phyloP scores from a whole-genome alignment of 2,329 filamentous ascomycete genomes.

The Teratosphaeria viscida region DNA sequence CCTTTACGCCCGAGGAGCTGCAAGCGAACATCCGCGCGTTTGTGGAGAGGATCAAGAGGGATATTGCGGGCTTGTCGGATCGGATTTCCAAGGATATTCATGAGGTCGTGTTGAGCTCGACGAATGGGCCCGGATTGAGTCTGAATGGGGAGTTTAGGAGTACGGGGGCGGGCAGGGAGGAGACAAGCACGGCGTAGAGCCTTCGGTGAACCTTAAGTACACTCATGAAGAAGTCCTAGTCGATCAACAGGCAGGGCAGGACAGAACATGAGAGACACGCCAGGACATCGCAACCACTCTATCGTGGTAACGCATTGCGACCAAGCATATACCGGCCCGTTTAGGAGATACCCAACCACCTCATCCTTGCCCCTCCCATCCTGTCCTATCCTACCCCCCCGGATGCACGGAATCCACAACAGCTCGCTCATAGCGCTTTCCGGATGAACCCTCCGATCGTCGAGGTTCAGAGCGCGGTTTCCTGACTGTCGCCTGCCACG shows the following conservation, averaged over 20 bases:
- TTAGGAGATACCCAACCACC: too few species aligned
- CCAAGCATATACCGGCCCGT: too few species aligned
- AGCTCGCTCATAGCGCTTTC: too few species aligned
- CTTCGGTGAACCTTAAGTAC: neutral
- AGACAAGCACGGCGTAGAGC: constrained; percentile 21
- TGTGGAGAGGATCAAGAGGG: constrained; percentile 65
- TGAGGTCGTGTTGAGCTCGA: constrained; percentile 73
- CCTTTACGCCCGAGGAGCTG: constrained; percentile 78
- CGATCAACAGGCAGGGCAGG: neutral
- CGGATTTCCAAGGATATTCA: constrained; percentile 61
- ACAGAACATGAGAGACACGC: too few species aligned
- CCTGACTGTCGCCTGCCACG: too few species aligned
- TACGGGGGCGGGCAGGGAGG: constrained; percentile 45
- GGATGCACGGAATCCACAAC: too few species aligned
- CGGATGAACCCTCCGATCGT: too few species aligned
- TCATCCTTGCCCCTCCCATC: too few species aligned
- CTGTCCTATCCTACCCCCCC: too few species aligned
- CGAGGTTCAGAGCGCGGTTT: too few species aligned
- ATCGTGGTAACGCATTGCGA: too few species aligned
- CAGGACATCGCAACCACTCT: too few species aligned
- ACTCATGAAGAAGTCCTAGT: neutral
- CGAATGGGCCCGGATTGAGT: constrained; percentile 75
- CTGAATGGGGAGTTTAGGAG: constrained; percentile 69
- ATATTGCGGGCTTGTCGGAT: constrained; percentile 57
- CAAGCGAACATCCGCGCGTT: constrained; percentile 73